Conservation (phyloP, 73 alveolate species). For the Paraurostyla sp. region DNA sequence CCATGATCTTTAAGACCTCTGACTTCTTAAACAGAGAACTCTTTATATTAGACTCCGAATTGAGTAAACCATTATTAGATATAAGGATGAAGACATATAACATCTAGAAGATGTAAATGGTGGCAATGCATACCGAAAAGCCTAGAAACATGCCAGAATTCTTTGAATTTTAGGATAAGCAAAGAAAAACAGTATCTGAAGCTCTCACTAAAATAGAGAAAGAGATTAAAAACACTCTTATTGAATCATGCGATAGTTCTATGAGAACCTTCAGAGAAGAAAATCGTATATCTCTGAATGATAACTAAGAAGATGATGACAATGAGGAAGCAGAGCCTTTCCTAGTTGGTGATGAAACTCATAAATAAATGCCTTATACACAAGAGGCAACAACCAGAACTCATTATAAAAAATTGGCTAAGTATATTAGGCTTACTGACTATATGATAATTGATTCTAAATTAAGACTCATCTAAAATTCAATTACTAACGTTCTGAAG, state of each 20-base stretch:
- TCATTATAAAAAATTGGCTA: slow-evolving; percentile 94
- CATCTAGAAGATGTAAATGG: slow-evolving; percentile 79
- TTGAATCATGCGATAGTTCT: slow-evolving; percentile 83
- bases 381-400: slow-evolving; percentile 98
- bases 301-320: slow-evolving; percentile 76
- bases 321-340: slow-evolving; percentile 87
- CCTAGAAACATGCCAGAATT: slow-evolving; percentile 82
- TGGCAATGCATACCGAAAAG: slow-evolving; percentile 74
- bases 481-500: slow-evolving; percentile 53
- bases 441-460: slow-evolving; percentile 94
- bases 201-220: slow-evolving; percentile 74
- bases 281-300: slow-evolving; percentile 82
- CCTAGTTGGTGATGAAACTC: slow-evolving; percentile 92
- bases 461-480: slow-evolving; percentile 67
- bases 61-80: slow-evolving; percentile 81
- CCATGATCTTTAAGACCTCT: slow-evolving; percentile 79
- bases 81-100: slow-evolving; percentile 76
- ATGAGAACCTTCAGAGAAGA: slow-evolving; percentile 86
- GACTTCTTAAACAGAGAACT: slow-evolving; percentile 82
- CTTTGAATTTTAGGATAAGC: slow-evolving; percentile 69
- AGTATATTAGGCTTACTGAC: slow-evolving; percentile 94
- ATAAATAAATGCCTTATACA: slow-evolving; percentile 95
- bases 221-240: slow-evolving; percentile 76
- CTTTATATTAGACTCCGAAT: slow-evolving; percentile 85
- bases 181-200: slow-evolving; percentile 69